A percentile compares a stretch with the other conserved stretches of the same genome.
Evolutionary conservation across 2,329 filamentous ascomycete genomes (phyloP).

Genomic region (Fusarium burgessii): DNA sequence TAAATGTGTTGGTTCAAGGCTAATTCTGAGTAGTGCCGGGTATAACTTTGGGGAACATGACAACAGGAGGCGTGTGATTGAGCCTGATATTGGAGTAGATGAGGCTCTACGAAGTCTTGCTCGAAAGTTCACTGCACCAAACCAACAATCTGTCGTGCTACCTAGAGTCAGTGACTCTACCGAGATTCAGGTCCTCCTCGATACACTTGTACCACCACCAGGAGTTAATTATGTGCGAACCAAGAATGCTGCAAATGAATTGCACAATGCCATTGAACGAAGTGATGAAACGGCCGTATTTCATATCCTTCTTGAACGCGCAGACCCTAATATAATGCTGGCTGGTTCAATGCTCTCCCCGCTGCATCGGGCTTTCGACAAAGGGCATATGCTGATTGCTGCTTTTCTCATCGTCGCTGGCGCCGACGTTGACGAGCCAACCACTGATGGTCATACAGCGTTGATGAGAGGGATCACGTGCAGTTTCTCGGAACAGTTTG

Average conservation of each 20-base stretch:
- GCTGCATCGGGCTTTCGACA: constrained; percentile 45
- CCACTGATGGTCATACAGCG: constrained; percentile 44
- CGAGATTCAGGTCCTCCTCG: constrained; percentile 46
- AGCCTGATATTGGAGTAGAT: constrained; percentile 44
- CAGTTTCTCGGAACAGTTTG: constrained; percentile 47
- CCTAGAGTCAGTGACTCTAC: constrained; percentile 47
- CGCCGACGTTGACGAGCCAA: constrained; percentile 46
- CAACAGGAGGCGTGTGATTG: constrained; percentile 45
- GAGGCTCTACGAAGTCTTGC: constrained; percentile 44
- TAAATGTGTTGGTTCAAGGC: background rate
- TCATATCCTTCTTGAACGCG: constrained; percentile 41
- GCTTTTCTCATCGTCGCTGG: constrained; percentile 46
- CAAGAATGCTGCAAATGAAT: constrained; percentile 38
- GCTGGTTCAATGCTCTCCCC: constrained; percentile 46
- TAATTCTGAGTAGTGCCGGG: constrained; percentile 31
- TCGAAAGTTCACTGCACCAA: constrained; percentile 42
- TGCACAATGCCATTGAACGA: constrained; percentile 43
- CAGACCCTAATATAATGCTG: constrained; percentile 44
- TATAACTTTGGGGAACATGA: constrained; percentile 41
- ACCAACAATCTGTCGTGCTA: constrained; percentile 39
- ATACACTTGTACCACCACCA: constrained; percentile 44
- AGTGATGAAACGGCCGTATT: constrained; percentile 45
- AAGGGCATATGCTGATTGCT: constrained; percentile 44
- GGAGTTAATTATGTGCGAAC: constrained; percentile 38
- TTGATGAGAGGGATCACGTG: constrained; percentile 47